Base-by-base conservation (phyloP, 768 basidiomycete species). In the Gloeostereum incarnatum region DNA sequence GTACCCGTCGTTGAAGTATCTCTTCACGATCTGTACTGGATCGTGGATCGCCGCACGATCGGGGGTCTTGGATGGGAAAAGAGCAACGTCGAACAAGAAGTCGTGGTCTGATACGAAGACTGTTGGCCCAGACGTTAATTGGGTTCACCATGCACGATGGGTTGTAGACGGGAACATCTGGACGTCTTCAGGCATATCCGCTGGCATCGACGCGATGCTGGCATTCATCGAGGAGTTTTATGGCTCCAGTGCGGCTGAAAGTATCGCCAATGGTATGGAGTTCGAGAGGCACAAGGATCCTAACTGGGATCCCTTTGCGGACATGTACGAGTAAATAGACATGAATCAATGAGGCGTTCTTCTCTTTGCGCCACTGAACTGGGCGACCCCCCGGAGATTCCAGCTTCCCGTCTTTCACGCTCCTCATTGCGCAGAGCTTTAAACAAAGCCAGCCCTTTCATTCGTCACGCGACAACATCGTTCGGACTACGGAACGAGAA, bases 101-200 rank as follows among this genome's bases (percentile, higher is more conserved):
- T 40, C 38, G 9, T 69, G 56, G 51, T 48, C 40, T 6, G 36
- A 43, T 31, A 50, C 50, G 4, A 52, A 49, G 9, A 51, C 42
- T 24, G 20, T 44, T n/a, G 43, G 54, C 5, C 50, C 55, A 2
- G 50, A 61, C 33, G 65, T 69, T 4, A 43, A 58, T 3, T 72
- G 70, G 68, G 55, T 69, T 19, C 38, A 61, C 0, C 58, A 57
- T 24, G 71, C 69, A 5, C 55, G 69, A 10, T 73, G 68, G 69
- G 66, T 71, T 0, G 60, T 59, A 1, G 64, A 68, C 46, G 68
- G 62, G 6, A 70, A 71, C 41, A 52, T 69, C 16, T 71, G 68
- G 67, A 65, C 66, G 3, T 62, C 65, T 5, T 68, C 68, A 0
- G 71, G 71, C 0, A 60, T 71, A 20, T 63, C 57, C 38, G 67